These are phyloP conservation scores for Xanthoceras sorbifolium DNA, from an alignment of 345 rosid species.

Conservation along the genomic window DNA sequence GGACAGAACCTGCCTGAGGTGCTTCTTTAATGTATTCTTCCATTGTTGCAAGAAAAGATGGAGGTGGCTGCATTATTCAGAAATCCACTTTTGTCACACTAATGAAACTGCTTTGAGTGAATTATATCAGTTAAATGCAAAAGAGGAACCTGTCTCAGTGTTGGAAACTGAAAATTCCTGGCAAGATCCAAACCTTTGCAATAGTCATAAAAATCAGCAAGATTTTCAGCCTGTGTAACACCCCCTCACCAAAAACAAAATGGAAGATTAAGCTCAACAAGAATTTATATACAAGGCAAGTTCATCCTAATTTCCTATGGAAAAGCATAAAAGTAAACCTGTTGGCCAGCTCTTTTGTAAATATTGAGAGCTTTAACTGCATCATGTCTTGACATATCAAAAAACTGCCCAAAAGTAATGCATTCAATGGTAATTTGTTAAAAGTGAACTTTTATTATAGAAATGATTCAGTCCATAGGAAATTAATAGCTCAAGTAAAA, in stretches of 20 bases:
- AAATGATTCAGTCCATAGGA: background rate
- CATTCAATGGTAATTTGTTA: background rate
- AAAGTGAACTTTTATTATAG: background rate
- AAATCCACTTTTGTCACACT: slow-evolving; percentile 18
- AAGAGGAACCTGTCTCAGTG: slow-evolving; percentile 76
- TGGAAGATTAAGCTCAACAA: background rate
- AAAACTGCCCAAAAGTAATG: slow-evolving; percentile 52
- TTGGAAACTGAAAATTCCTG: slow-evolving; percentile 92
- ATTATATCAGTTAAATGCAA: background rate
- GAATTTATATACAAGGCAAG: background rate
- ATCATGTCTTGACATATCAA: slow-evolving; percentile 93
- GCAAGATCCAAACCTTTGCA: slow-evolving; percentile 96
- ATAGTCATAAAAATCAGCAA: slow-evolving; percentile 89
- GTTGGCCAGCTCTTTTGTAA: slow-evolving; percentile 90
- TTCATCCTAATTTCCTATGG: background rate
- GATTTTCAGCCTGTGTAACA: slow-evolving; percentile 62
- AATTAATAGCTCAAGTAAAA: background rate
- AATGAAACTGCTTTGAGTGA: background rate
- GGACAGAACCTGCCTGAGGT: slow-evolving; percentile 69
- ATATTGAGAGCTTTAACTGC: slow-evolving; percentile 86
- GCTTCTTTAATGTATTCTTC: slow-evolving; percentile 98
- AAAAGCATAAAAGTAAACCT: slow-evolving; percentile 45
- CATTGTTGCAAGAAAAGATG: slow-evolving; percentile 94
- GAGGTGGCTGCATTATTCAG: slow-evolving; percentile 68
- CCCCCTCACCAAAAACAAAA: background rate